Conservation (phyloP, 257 asterid genomes). For the Solanum microdontum region DNA sequence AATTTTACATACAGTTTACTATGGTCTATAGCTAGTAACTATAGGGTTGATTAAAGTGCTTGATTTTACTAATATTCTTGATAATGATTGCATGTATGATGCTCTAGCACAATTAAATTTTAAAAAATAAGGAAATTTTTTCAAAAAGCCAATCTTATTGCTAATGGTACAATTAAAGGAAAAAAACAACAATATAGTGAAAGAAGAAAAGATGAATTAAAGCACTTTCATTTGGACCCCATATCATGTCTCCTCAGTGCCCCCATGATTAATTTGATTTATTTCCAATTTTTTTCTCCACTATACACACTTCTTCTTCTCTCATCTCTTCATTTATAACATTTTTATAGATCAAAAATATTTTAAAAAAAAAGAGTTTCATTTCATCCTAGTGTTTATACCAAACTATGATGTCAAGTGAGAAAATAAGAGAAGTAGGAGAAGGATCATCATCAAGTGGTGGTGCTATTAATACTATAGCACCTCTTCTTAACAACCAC, state of each 20-base stretch:
- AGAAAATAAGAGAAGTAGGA: background rate
- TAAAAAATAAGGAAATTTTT: background rate
- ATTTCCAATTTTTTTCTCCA: background rate
- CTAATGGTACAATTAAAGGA: background rate
- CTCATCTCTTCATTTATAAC: background rate
- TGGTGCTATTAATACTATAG: background rate
- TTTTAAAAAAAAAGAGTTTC: background rate
- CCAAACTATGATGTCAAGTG: background rate
- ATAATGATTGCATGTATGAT: background rate
- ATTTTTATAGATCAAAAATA: background rate
- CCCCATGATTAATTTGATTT: background rate
- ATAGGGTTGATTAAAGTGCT: background rate
- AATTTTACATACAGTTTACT: background rate
- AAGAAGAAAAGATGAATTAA: background rate
- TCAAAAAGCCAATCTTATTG: background rate
- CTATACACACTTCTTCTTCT: background rate
- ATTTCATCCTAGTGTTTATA: background rate
- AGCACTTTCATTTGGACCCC: slow-evolving; percentile 3
- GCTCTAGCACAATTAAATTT: background rate
- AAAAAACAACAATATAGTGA: background rate
- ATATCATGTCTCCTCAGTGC: background rate
- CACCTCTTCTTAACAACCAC: background rate
- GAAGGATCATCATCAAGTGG: background rate
- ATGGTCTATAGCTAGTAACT: background rate
- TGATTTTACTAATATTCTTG: background rate